Evolutionary conservation across 805 yeast genomes (phyloP).

Genomic region (Candida ponderosae): DNA sequence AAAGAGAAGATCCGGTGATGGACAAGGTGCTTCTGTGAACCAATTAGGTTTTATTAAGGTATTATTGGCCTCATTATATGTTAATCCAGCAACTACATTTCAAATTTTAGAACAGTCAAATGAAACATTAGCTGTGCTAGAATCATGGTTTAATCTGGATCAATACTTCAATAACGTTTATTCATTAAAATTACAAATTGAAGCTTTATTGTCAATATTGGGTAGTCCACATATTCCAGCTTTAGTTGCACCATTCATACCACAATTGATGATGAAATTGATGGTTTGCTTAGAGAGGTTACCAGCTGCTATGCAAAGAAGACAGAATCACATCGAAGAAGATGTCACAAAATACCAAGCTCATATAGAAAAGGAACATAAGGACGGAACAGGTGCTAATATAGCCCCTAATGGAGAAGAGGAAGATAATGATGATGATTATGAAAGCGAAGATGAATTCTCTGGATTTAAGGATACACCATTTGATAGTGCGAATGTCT

Average conservation of each 20-base stretch:
- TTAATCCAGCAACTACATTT: constrained; percentile 52
- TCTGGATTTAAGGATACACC: constrained; percentile 75
- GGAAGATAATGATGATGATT: constrained; percentile 22
- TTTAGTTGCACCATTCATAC: constrained; percentile 26
- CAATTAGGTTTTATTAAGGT: constrained; percentile 47
- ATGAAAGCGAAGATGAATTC: constrained; percentile 47
- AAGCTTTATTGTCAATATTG: constrained; percentile 55
- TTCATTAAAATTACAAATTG: constrained; percentile 64
- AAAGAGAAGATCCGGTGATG: constrained; percentile 21
- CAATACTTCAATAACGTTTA: constrained; percentile 53
- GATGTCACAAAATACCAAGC: background rate
- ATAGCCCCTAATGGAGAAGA: constrained; percentile 20
- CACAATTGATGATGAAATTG: constrained; percentile 45
- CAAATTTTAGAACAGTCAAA: constrained; percentile 38
- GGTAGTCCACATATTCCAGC: constrained; percentile 31
- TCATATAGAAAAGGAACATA: constrained; percentile 15
- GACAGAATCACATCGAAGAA: constrained; percentile 50
- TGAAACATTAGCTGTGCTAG: constrained; percentile 41
- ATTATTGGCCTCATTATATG: constrained; percentile 53
- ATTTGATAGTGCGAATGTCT: constrained; percentile 67
- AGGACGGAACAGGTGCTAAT: constrained; percentile 10
- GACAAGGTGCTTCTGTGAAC: constrained; percentile 15
- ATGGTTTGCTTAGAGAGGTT: constrained; percentile 45
- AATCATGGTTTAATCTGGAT: constrained; percentile 56
- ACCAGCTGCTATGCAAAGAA: constrained; percentile 64